Conservation (phyloP, 2,329 filamentous ascomycete genomes). For the Albifimbria verrucaria region DNA sequence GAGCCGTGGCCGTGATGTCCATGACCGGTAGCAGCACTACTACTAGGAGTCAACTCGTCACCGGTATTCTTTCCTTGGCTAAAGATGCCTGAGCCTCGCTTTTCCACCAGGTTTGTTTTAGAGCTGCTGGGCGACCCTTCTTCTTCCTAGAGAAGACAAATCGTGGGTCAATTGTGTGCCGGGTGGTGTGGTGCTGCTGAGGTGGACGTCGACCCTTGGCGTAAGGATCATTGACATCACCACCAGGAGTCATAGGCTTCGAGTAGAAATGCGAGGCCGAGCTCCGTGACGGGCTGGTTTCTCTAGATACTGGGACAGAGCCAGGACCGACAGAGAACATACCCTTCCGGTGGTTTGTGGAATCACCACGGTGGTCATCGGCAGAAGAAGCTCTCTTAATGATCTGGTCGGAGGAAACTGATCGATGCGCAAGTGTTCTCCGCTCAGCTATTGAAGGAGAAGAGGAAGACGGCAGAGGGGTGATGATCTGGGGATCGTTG, state of each 20-base stretch:
- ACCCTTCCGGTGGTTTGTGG: conserved; percentile 46
- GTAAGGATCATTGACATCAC: conserved; percentile 81
- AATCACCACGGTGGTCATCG: conserved; percentile 30
- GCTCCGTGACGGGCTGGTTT: conserved; percentile 62
- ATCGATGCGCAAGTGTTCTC: conserved; percentile 37
- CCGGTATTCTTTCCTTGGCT: conserved; percentile 30
- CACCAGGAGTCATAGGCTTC: conserved; percentile 73
- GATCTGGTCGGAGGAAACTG: conserved; percentile 38
- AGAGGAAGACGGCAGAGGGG: conserved; percentile 62
- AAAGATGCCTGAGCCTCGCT: conserved; percentile 45
- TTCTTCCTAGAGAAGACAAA: conserved; percentile 83
- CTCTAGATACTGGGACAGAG: conserved; percentile 56
- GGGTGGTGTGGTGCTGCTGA: conserved; percentile 60
- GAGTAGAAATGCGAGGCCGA: conserved; percentile 63
- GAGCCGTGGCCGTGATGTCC: conserved; percentile 59
- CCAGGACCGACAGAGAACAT: conserved; percentile 51
- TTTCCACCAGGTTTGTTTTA: conserved; percentile 50
- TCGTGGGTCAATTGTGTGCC: conserved; percentile 67
- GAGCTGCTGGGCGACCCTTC: conserved; percentile 56
- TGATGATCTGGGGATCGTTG: conserved; percentile 50
- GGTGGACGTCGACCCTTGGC: conserved; percentile 75
- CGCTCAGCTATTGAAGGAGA: conserved; percentile 38
- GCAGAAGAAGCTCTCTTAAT: conserved; percentile 39
- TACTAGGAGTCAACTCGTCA: conserved; percentile 27
- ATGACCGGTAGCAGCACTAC: conserved; percentile 18